phyloP scores from a whole-genome alignment of 306 rosid species.

The Lathyrus aphaca region DNA sequence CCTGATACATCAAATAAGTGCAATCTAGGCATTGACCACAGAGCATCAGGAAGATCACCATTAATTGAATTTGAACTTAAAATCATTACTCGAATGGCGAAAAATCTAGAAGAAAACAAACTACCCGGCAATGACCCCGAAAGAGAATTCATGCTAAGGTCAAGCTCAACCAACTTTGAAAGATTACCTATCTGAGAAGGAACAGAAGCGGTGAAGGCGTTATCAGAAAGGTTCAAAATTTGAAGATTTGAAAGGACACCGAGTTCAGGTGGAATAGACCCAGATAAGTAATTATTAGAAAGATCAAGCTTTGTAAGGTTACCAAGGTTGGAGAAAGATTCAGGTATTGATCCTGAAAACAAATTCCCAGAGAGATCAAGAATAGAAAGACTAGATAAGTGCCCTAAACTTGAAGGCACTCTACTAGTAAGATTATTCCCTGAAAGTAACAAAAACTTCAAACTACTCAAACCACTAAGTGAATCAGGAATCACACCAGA shows the following conservation, averaged over 20 bases:
- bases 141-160: slow-evolving; percentile 70
- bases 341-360: slow-evolving; percentile 68
- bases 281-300: slow-evolving; percentile 71
- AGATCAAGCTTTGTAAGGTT: slow-evolving; percentile 70
- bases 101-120: slow-evolving; percentile 48
- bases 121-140: slow-evolving; percentile 57
- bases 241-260: slow-evolving; percentile 54
- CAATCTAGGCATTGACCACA: slow-evolving; percentile 60
- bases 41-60: slow-evolving; percentile 54
- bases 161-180: slow-evolving; percentile 56
- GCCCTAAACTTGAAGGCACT: slow-evolving; percentile 62
- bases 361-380: slow-evolving; percentile 75
- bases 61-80: slow-evolving; percentile 55
- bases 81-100: slow-evolving; percentile 47
- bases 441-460: slow-evolving; percentile 57
- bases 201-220: slow-evolving; percentile 52
- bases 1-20: slow-evolving; percentile 61
- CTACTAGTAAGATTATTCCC: slow-evolving; percentile 69
- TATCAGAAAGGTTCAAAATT: slow-evolving; percentile 61
- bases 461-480: slow-evolving; percentile 56
- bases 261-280: slow-evolving; percentile 59
- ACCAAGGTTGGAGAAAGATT: slow-evolving; percentile 50
- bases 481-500: slow-evolving; percentile 66
- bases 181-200: slow-evolving; percentile 64
- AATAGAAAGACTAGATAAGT: slow-evolving; percentile 46